Percentiles rank a stretch among this genome's conserved stretches.
Evolutionary conservation across 164 flowering plant genomes (phyloP).

Genomic region (Liquidambar formosana): DNA sequence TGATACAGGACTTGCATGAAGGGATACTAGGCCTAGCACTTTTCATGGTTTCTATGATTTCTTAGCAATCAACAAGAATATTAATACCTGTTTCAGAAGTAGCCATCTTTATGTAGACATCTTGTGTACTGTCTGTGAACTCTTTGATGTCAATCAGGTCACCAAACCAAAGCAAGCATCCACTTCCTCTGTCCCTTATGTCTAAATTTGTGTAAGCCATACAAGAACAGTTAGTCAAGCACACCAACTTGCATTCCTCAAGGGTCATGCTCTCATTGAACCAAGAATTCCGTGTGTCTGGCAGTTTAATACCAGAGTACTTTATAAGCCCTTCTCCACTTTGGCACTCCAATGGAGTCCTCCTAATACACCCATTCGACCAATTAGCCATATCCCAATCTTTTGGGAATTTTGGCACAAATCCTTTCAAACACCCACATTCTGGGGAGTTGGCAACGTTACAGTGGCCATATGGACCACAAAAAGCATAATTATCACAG

Average conservation of each 20-base stretch:
- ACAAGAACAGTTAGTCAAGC: constrained; percentile 38
- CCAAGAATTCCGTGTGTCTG: constrained; percentile 27
- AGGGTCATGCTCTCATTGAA: constrained; percentile 20
- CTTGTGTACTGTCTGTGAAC: constrained; percentile 25
- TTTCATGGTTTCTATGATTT: too few species aligned
- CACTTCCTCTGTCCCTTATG: constrained; percentile 29
- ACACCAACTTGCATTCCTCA: constrained; percentile 27
- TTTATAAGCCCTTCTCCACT: constrained; percentile 31
- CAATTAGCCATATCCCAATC: constrained; percentile 35
- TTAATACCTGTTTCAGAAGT: constrained; percentile 31
- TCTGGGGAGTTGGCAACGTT: neutral
- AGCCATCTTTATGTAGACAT: constrained; percentile 29
- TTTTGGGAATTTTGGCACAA: constrained; percentile 26
- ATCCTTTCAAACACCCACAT: constrained; percentile 33
- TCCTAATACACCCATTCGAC: constrained; percentile 24
- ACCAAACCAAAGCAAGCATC: constrained; percentile 40
- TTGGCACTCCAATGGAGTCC: constrained; percentile 18
- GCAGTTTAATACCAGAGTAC: constrained; percentile 29
- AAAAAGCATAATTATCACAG: constrained; percentile 26
- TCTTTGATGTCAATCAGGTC: constrained; percentile 37
- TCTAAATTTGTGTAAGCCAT: constrained; percentile 23
- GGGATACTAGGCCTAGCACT: too few species aligned
- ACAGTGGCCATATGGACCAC: constrained; percentile 9
- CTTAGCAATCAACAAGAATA: too few species aligned
- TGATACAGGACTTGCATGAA: too few species aligned